Conservation (phyloP, 768 basidiomycete species). For the Cystobasidium ongulense region DNA sequence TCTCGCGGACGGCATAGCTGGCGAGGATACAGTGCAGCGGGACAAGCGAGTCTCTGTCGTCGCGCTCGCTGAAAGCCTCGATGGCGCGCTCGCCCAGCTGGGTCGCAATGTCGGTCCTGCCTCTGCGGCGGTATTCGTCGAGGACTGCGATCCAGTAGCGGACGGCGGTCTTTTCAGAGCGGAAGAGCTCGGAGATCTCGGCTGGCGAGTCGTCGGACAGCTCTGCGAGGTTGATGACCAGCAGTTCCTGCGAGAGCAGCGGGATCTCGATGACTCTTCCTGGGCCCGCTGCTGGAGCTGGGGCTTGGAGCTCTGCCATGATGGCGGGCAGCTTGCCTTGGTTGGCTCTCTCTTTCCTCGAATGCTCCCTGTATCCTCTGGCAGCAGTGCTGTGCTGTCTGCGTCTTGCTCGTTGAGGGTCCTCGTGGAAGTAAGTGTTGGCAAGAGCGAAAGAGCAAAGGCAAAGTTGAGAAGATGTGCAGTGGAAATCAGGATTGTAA, state of each 20-base stretch:
- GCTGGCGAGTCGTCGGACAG: slow-evolving; percentile 59
- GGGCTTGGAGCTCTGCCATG: not conserved
- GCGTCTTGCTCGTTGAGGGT: too few relatives aligned
- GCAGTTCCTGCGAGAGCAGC: slow-evolving; percentile 53
- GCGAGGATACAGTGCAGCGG: slow-evolving; percentile 75
- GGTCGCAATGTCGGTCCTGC: slow-evolving; percentile 45
- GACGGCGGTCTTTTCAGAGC: slow-evolving; percentile 62
- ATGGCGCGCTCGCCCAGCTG: slow-evolving; percentile 53
- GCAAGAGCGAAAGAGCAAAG: too few relatives aligned
- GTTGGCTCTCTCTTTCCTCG: too few relatives aligned
- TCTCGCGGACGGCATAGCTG: slow-evolving; percentile 70
- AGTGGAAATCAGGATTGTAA: too few relatives aligned
- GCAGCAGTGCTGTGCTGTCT: too few relatives aligned
- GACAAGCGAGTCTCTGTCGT: slow-evolving; percentile 55
- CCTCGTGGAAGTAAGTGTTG: too few relatives aligned
- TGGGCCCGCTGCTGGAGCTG: not conserved
- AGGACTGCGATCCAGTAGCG: slow-evolving; percentile 55
- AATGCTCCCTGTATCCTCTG: too few relatives aligned
- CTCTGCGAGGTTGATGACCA: slow-evolving; percentile 78
- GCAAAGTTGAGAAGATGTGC: too few relatives aligned
- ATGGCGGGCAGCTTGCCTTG: too few relatives aligned
- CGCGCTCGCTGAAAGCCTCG: slow-evolving; percentile 44
- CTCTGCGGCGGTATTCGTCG: slow-evolving; percentile 46
- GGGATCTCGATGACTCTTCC: slow-evolving; percentile 24
- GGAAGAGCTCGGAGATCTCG: slow-evolving; percentile 55